phyloP scores from a whole-genome alignment of 139 green algal genomes.

The Chlorella sp. region DNA sequence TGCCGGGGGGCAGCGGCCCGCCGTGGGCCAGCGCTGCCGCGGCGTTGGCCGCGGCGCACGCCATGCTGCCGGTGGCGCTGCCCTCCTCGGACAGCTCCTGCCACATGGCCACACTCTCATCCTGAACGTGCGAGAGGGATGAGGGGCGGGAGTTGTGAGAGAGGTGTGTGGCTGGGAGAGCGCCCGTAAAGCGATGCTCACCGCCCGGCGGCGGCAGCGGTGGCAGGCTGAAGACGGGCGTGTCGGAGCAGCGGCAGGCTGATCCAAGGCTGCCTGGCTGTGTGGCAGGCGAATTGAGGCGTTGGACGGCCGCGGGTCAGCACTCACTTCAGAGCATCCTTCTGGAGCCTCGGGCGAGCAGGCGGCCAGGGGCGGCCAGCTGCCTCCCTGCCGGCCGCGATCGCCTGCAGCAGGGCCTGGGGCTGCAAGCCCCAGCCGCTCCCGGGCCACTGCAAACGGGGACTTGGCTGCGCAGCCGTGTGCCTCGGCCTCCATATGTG shows the following conservation, averaged over 20 bases:
- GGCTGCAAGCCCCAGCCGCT: no score
- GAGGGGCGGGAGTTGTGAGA: not conserved
- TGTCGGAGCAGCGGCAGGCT: not conserved
- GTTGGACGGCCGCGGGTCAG: no score
- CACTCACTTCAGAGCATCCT: no score
- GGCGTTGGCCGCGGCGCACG: not conserved
- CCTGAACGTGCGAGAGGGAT: not conserved
- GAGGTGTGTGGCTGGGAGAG: not conserved
- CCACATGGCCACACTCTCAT: slow-evolving; percentile 6
- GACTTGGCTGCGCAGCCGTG: no score
- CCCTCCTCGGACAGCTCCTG: slow-evolving; percentile 1
- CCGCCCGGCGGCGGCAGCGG: not conserved
- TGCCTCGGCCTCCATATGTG: no score
- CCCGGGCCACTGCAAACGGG: no score
- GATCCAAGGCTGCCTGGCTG: not conserved
- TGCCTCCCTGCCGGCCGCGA: no score
- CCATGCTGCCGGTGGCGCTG: not conserved
- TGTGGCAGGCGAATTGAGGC: no score
- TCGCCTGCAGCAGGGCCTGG: no score
- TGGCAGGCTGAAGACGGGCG: not conserved
- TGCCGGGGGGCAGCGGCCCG: not conserved
- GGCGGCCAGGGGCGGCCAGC: no score
- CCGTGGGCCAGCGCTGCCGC: not conserved
- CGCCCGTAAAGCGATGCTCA: not conserved
- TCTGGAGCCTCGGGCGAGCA: no score